Evolutionary conservation across 441 rosid species (phyloP).

Genomic region (Croton setiger): DNA sequence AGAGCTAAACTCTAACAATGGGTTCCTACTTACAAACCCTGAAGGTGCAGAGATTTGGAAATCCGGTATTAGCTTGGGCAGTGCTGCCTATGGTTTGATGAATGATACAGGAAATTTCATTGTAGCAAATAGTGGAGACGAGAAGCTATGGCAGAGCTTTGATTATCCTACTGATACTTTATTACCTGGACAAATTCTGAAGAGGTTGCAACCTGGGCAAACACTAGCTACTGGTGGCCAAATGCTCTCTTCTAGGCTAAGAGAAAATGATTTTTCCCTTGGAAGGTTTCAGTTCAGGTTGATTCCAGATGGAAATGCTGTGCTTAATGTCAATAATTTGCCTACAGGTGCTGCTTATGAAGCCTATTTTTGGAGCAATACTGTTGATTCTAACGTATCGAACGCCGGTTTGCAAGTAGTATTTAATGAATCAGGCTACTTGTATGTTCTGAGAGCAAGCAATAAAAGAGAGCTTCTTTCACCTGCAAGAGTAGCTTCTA

Average conservation of each 20-base stretch:
- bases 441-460: too few species aligned
- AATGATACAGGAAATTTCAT: conserved; percentile 42
- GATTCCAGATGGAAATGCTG: conserved; percentile 23
- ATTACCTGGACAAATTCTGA: conserved; percentile 37
- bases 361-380: conserved; percentile 17
- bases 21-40: conserved; percentile 26
- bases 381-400: conserved; percentile 6
- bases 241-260: conserved; percentile 18
- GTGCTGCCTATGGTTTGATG: conserved; percentile 25
- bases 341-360: conserved; percentile 1
- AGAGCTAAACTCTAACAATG: conserved; percentile 22
- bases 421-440: too few species aligned
- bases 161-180: conserved; percentile 40
- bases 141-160: conserved; percentile 43
- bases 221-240: not conserved
- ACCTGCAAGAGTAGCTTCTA: too few species aligned
- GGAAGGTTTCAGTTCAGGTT: conserved; percentile 40
- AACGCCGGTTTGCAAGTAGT: conserved; percentile 11
- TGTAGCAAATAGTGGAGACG: conserved; percentile 10
- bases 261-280: conserved; percentile 23
- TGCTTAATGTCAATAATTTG: conserved; percentile 25
- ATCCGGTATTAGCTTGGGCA: not conserved
- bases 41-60: conserved; percentile 27
- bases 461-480: too few species aligned
- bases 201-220: conserved; percentile 33